These are phyloP conservation scores for Salix brachista DNA, from an alignment of 345 rosid genomes.

Conservation along the genomic window DNA sequence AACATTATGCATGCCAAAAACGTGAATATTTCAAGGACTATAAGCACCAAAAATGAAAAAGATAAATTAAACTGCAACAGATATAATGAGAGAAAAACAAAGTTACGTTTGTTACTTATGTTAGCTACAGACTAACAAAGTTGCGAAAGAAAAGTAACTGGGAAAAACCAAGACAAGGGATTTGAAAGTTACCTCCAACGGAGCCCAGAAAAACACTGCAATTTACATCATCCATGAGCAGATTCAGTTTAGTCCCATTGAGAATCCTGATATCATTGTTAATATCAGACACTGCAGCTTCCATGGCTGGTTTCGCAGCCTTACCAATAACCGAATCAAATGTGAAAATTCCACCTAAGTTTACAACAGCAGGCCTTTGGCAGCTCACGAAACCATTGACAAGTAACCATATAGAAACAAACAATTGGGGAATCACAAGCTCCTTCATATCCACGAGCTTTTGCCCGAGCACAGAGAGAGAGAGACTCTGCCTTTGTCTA, in stretches of 20 bases:
- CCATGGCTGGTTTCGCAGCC: slow-evolving; percentile 67
- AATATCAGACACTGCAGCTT: slow-evolving; percentile 59
- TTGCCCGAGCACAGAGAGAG: fast-evolving
- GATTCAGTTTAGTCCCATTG: slow-evolving; percentile 43
- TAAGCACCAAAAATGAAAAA: neutral
- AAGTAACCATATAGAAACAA: slow-evolving; percentile 17
- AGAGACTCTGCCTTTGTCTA: neutral
- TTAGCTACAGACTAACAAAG: neutral
- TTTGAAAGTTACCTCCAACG: slow-evolving; percentile 44
- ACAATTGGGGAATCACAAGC: neutral
- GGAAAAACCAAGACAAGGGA: neutral
- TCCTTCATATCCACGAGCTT: neutral
- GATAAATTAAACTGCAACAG: neutral
- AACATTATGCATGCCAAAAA: too few relatives aligned
- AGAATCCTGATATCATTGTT: slow-evolving; percentile 50
- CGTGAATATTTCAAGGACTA: neutral
- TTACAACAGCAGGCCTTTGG: slow-evolving; percentile 47
- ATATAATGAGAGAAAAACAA: neutral
- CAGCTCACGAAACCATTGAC: slow-evolving; percentile 20
- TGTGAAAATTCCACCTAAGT: slow-evolving; percentile 65
- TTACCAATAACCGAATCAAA: slow-evolving; percentile 74
- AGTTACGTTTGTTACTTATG: neutral
- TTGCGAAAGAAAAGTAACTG: neutral
- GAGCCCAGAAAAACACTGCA: slow-evolving; percentile 73
- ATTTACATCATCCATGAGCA: slow-evolving; percentile 43